Base-by-base conservation (phyloP, 371 early-diverging fungal species). In the Funneliformis caledonium region DNA sequence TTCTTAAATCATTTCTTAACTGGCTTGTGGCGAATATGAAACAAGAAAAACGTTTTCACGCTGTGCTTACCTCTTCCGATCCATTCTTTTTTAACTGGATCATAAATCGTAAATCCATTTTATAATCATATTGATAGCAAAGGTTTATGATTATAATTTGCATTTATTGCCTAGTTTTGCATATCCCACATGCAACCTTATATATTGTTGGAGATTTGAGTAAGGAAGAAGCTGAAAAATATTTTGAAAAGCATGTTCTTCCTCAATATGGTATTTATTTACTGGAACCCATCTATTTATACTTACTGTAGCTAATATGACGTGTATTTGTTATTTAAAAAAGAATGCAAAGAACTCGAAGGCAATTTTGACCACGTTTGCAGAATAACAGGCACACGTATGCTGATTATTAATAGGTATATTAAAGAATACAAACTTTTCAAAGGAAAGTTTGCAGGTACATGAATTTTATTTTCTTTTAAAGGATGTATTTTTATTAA, bases 21-120 rank as follows among this genome's bases (percentile, higher is more conserved):
- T 76, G 61, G 65, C 1, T 64, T 4, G 76, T 76, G n/a, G 26
- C 62, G 7, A 76, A 76, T 76, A 76, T 62, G n/a, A 76, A 76
- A 76, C 9, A 76, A 76, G n/a, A 43, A 16, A 4, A 26, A 43
- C 47, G 64, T 37, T 76, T 76, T 45, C 76, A 76, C n/a, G 64
- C n/a, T 10, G 76, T 76, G 8, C 76, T 76, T 64, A 76, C 76
- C 76, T 76, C 76, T 76, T 76, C 64, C 47, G 64, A 76, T 76
- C 64, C 65, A 64, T 76, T 74, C 59, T 74, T 74, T 74, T 56
- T 56, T 74, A 56, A 74, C 26, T 56, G 56, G 59, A 74, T 56
- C 33, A 14, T 56, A 74, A 74, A 74, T 22, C 59, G 74, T 74
- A 56, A 74, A 37, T 52, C 14, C 5, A 6, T 73, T 7, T 74